phyloP scores from a whole-genome alignment of 2,329 filamentous ascomycete genomes.

The Cladobotryum protrusum region DNA sequence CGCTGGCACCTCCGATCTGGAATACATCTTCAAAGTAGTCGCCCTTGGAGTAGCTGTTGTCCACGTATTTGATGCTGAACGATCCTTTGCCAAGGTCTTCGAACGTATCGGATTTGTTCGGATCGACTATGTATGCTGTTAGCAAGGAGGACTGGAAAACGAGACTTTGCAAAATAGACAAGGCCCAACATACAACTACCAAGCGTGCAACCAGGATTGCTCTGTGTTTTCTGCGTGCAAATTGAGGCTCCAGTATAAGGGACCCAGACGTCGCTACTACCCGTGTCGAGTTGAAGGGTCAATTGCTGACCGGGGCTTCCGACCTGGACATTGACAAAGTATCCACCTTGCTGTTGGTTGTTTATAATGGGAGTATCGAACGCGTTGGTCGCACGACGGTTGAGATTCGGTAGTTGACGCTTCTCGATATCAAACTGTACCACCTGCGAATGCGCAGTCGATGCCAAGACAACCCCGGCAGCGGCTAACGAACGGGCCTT shows the following conservation, averaged over 20 bases:
- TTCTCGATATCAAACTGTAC: conserved; percentile 45
- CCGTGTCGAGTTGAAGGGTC: conserved; percentile 57
- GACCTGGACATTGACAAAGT: conserved; percentile 51
- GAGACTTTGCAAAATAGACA: neutral
- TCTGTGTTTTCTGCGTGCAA: conserved; percentile 27
- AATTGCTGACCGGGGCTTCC: conserved; percentile 53
- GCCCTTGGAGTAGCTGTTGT: conserved; percentile 49
- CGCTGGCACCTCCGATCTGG: conserved; percentile 42
- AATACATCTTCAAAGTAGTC: conserved; percentile 56
- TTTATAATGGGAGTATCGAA: conserved; percentile 41
- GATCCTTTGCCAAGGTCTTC: conserved; percentile 32
- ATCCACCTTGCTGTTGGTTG: conserved; percentile 38
- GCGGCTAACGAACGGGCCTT: conserved; percentile 7
- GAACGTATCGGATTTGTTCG: conserved; percentile 41
- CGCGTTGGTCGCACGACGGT: conserved; percentile 32
- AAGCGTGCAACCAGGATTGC: conserved; percentile 30
- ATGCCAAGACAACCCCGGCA: conserved; percentile 9
- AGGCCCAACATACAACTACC: conserved; percentile 40
- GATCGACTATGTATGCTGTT: conserved; percentile 34
- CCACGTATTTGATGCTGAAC: conserved; percentile 57
- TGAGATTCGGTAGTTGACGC: conserved; percentile 26
- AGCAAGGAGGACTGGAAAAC: neutral
- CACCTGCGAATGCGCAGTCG: conserved; percentile 24
- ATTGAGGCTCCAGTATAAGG: conserved; percentile 33
- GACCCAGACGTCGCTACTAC: conserved; percentile 61